Base-by-base conservation (phyloP, 2,329 filamentous ascomycete genomes). In the Zasmidium citrigriseum region DNA sequence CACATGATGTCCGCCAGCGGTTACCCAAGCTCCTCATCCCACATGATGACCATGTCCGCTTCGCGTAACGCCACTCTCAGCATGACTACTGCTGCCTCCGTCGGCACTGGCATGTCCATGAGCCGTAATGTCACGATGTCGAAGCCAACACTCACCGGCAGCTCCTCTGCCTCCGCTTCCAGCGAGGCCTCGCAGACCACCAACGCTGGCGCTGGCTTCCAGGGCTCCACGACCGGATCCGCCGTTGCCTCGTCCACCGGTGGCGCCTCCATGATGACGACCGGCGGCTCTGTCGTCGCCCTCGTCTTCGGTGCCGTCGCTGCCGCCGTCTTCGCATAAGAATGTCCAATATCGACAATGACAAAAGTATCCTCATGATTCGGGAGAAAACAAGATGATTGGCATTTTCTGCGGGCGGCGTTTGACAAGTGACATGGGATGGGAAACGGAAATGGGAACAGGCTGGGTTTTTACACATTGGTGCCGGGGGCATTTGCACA, bases 301-400 rank as follows among this genome's bases (percentile, higher is more conserved):
- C 69, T 78, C 52, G 69, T 77, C 54, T 66, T 77, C 57, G 72
- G 77, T 57, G 76, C 73, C 50, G 68, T 75, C 21, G 77, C 74
- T 55, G 77, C 75, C 29, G 69, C 79, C 62, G 69, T 73, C 50
- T 61, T 64, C 55, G 58, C 51, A 50, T 65, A 62, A 54, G 27
- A 41, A 41, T 41, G 34, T 41, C 34, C 34, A 41, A 41, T n/a
- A n/a, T n/a, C n/a, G n/a, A n/a, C n/a, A n/a, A n/a, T n/a, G n/a
- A n/a, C 34, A 41, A 41, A n/a, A n/a, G 34, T 41, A 41, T 41
- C 5, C 18, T 41, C 27, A 29, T 29, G 7, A n/a, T n/a, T n/a
- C n/a, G n/a, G n/a, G n/a, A n/a, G 27, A 29, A 29, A 7, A 7
- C 27, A 14, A 29, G 7, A 14, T 41, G 34, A 41, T 41, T 41